Evolutionary conservation across 2,329 filamentous ascomycete species (phyloP), one percentile per base, ranked within the genome.

Genomic region (Nannizziopsis barbatae): DNA sequence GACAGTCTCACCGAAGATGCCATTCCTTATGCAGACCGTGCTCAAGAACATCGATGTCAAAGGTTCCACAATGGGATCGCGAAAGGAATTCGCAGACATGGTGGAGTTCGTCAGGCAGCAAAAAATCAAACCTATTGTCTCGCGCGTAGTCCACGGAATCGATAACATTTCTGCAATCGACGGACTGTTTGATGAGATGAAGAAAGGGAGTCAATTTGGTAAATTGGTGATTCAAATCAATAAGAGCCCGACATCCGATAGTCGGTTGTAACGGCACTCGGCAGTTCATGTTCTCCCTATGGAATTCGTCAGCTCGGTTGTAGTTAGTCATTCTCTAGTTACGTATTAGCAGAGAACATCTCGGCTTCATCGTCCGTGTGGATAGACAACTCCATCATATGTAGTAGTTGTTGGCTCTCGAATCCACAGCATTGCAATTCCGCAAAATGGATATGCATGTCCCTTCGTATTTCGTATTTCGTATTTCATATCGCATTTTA

Each of bases 81-180:
- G 85, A 39, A 81, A 79, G 60, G 92, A 96, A 68, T 96, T 95
- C 61, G 72, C 72, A n/a, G 86, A 92, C 17, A 95, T 96, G 87
- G 75, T 95, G 5, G 73, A 75, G 1, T 95, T 95, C 67, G 84
- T 95, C 32, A 73, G 74, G 10, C 68, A 80, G 54, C 79, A 86
- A 55, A 76, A 82, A 60, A 81, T 95, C 52, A 75, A 71, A 47
- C 89, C 90, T 0, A 73, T 95, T 2, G 77, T 96, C 1, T 92
- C 84, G 54, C 76, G 83, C 45, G 77, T 81, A 0, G 77, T 85
- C 11, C 78, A 79, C 56, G 86, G 86, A 0, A 66, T 95, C 56
- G 80, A 84, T 45, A 81, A 89, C 57, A 57, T 94, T 5, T 74
- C 80, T n/a, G 83, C 72, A n/a, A 85, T 96, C 47, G 80, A 96